A percentile compares a stretch with the other conserved stretches of the same genome.
Conservation (phyloP, 2,329 filamentous ascomycete genomes). For the Bertia moriformis region DNA sequence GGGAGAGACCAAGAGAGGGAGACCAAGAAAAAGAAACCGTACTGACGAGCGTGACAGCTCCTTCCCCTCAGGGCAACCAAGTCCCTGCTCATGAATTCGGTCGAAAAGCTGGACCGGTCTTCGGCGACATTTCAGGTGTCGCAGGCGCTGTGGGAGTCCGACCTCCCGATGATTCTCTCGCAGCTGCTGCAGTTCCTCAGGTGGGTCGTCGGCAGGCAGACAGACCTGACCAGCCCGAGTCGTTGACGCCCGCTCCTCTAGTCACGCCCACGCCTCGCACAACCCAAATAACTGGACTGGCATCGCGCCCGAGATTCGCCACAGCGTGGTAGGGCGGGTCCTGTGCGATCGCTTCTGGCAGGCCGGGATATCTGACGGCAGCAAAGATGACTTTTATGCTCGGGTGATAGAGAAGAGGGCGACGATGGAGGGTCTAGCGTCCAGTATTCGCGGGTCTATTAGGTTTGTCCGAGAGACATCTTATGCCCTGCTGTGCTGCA, state of each 20-base stretch:
- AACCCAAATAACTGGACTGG: conserved; percentile 72
- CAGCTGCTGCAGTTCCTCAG: conserved; percentile 75
- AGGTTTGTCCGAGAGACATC: conserved; percentile 82
- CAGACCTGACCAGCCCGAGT: conserved; percentile 3
- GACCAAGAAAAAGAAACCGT: conserved; percentile 3
- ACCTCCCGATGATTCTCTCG: conserved; percentile 70
- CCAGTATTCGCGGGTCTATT: conserved; percentile 77
- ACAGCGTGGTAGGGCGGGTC: conserved; percentile 61
- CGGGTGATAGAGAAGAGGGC: conserved; percentile 76
- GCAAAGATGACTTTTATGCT: conserved; percentile 91
- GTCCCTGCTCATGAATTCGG: conserved; percentile 79
- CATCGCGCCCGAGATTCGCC: conserved; percentile 60
- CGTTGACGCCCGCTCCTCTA: conserved; percentile 19
- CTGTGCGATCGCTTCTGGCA: conserved; percentile 97
- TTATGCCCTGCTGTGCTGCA: conserved; percentile 86
- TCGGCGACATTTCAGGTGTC: conserved; percentile 63
- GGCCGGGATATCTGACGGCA: conserved; percentile 87
- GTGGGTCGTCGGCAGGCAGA: conserved; percentile 20
- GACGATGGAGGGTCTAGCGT: conserved; percentile 85
- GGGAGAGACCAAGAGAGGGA: not conserved
- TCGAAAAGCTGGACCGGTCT: conserved; percentile 69
- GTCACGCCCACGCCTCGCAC: conserved; percentile 81
- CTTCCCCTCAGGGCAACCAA: conserved; percentile 79
- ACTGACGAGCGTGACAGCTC: conserved; percentile 25
- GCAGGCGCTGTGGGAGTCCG: conserved; percentile 72